Evolutionary conservation across 2,329 filamentous ascomycete genomes (phyloP).

Genomic region (Akanthomyces dipterigenus): DNA sequence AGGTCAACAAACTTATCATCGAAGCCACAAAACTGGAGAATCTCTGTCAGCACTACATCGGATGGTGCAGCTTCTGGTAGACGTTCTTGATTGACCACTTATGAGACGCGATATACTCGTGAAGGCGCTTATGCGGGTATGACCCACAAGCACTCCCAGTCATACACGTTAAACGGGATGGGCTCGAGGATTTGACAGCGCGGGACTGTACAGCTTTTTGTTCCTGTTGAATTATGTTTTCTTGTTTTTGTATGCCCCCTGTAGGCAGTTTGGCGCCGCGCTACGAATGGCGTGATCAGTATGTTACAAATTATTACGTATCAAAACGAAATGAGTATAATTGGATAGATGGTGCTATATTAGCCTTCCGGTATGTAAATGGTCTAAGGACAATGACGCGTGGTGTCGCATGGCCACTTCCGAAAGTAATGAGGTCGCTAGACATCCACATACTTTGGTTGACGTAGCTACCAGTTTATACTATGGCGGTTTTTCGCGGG

Average conservation of each 20-base stretch:
- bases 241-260: not conserved
- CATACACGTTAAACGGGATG: not conserved
- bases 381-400: no score
- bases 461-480: no score
- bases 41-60: constrained; percentile 96
- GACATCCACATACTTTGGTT: no score
- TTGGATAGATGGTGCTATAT: no score
- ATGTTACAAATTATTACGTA: not conserved
- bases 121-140: no score
- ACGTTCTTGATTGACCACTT: not conserved
- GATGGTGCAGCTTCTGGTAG: constrained; percentile 98
- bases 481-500: no score
- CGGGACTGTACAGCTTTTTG: not conserved
- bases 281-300: not conserved
- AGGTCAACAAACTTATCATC: constrained; percentile 90
- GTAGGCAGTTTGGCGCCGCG: not conserved
- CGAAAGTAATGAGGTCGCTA: no score
- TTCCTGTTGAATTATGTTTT: not conserved
- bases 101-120: no score
- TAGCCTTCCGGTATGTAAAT: no score
- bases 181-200: not conserved
- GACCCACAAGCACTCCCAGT: no score
- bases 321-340: not conserved
- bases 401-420: no score
- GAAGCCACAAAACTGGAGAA: constrained; percentile 98